Evolutionary conservation across 768 basidiomycete species (phyloP).

Genomic region (Suillus occidentalis): DNA sequence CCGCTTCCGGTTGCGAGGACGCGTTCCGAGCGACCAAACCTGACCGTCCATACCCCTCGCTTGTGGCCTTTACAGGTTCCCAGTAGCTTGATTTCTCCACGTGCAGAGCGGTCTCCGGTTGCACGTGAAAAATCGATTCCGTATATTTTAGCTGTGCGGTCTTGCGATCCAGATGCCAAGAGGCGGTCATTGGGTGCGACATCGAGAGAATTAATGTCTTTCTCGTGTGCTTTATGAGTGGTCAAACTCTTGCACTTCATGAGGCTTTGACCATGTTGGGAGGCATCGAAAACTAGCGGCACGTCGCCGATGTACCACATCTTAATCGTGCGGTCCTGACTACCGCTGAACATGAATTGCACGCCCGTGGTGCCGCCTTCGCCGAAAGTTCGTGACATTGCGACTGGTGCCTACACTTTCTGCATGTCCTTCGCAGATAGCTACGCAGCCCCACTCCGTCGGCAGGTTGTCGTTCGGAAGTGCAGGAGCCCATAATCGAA

Average conservation of each 20-base stretch:
- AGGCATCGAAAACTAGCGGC: slow-evolving; percentile 30
- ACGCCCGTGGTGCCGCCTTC: slow-evolving; percentile 15
- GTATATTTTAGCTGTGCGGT: slow-evolving; percentile 91
- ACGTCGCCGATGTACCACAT: slow-evolving; percentile 89
- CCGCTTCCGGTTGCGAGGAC: slow-evolving; percentile 92
- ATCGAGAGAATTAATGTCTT: slow-evolving; percentile 97
- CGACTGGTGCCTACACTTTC: slow-evolving; percentile 91
- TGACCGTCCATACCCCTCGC: slow-evolving; percentile 93
- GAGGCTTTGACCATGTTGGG: slow-evolving; percentile 21
- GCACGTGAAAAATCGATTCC: slow-evolving; percentile 59
- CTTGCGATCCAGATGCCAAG: slow-evolving; percentile 93
- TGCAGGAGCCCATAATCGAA: slow-evolving; percentile 72
- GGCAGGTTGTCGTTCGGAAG: slow-evolving; percentile 10
- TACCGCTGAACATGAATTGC: slow-evolving; percentile 89
- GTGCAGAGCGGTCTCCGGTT: slow-evolving; percentile 42
- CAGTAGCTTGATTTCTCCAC: slow-evolving; percentile 70
- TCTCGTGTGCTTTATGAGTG: slow-evolving; percentile 93
- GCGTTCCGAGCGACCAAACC: slow-evolving; percentile 80
- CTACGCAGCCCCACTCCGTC: slow-evolving; percentile 63
- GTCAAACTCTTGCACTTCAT: slow-evolving; percentile 71
- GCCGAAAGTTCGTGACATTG: slow-evolving; percentile 62
- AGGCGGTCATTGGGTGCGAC: slow-evolving; percentile 85
- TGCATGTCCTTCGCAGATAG: slow-evolving; percentile 88
- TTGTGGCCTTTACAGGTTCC: slow-evolving; percentile 97
- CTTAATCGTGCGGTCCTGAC: slow-evolving; percentile 96